Evolutionary conservation across 2,329 filamentous ascomycete species (phyloP), one percentile per base, ranked within the genome.

Genomic region (Catunica adiposa): DNA sequence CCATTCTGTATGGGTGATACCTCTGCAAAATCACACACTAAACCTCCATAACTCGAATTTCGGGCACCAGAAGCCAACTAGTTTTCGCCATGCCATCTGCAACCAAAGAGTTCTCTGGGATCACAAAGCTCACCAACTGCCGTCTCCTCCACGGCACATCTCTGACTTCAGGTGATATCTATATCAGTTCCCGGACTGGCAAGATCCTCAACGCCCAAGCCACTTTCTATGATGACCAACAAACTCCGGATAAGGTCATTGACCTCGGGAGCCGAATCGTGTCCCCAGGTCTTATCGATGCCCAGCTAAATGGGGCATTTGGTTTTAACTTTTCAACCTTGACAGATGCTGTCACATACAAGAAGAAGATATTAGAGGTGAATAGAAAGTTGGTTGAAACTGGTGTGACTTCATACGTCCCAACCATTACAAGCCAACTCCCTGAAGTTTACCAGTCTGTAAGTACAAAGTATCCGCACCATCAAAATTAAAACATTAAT

Each of bases 91-190:
- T 77, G 70, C 74, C 75, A 44, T 73, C 72, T 56, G 70, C 73
- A n/a, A 60, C 71, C 57, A 7, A 23, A 3, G 44, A 48, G 68
- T 65, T 25, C 60, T 73, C 73, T 60, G 75, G 75, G 63, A 83
- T 95, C 65, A 89, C 85, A 65, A 92, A 90, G 66, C 85, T 94
- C 67, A 92, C 86, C 64, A 94, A 94, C 70, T 94, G 89, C 66
- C 81, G 84, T 53, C 72, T 94, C 25, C 73, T 90, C 58, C 81
- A 79, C 63, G 80, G 79, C 61, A 75, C 83, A 61, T 64, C 73
- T 20, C 73, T 95, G 25, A 76, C 94, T 47, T 69, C 79, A 47
- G 81, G 85, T 60, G 89, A 95, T 64, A 76, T 95, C n/a, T 95
- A 88, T 88, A 81, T 95, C 59, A 89, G 85, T 67, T 85, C 87